Base-by-base conservation (phyloP, 495 filamentous ascomycete genomes). In the Neurospora sp. region DNA sequence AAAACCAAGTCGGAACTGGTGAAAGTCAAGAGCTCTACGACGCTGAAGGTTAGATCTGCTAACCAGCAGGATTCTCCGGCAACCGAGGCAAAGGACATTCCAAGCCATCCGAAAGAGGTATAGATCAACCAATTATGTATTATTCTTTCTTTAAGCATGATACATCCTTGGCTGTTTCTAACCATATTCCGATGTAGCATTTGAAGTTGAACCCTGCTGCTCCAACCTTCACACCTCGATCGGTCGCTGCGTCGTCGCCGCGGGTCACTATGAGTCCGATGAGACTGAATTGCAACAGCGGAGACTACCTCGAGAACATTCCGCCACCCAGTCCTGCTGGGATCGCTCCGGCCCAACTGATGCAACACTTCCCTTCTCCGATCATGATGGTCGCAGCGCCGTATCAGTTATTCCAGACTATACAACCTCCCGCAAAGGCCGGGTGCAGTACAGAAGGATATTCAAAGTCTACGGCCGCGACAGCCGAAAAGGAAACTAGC, bases 121-220 rank as follows among this genome's bases (percentile, higher is more conserved):
- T 83, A 85, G 76, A 80, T 76, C 79, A 70, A 69, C 78, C 69
- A 81, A 84, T 78, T 76, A 80, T 85, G 79, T 79, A 78, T 76
- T 73, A 77, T 77, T 71, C 73, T 73, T 74, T 77, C 75, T 28
- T 79, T 73, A 82, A 78, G 72, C 71, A 38, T 70, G 74, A 79
- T 79, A 71, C 79, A 79, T 80, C 80, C 76, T 82, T 81, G 82
- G 78, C 78, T 76, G 79, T 77, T 79, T 79, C 80, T 84, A 76
- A 83, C 79, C 81, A 81, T 77, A 71, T 75, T 78, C 69, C 70
- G 74, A 24, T 70, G n/a, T 78, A 87, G 85, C 81, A 78, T 73
- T 87, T 84, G 73, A 84, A 77, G 71, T 77, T 88, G 74, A 88
- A 88, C 79, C 87, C 88, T 17, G 83, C 82, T 71, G 88, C 88